Evolutionary conservation across 2,329 filamentous ascomycete species (phyloP).

Genomic region (Sporothrix inflata): DNA sequence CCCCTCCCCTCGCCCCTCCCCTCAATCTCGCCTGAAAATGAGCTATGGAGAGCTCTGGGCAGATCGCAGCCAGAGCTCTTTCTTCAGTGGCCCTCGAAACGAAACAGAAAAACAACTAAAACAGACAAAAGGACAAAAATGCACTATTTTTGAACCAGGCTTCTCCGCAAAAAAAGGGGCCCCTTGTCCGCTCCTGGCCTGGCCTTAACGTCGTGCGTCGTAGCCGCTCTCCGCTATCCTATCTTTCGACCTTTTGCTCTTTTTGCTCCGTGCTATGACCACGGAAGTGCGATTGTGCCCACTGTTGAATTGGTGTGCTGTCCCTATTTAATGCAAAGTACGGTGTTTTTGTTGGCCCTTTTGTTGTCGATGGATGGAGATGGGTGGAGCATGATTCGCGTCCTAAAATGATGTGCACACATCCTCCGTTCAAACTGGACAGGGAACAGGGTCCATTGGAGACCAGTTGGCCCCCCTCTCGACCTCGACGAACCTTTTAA

Average conservation of each 20-base stretch:
- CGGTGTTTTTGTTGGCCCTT: background rate
- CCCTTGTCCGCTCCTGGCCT: background rate
- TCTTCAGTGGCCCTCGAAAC: conserved; percentile 1
- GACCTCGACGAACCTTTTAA: background rate
- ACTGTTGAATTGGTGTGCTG: background rate
- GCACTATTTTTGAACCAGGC: conserved; percentile 20
- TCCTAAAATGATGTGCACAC: conserved; percentile 23
- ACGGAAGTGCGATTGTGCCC: background rate
- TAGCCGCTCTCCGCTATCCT: background rate
- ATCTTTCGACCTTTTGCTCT: background rate
- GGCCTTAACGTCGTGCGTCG: background rate
- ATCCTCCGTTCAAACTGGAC: background rate
- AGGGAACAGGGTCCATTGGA: conserved; percentile 6
- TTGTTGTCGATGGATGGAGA: background rate
- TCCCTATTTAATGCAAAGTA: background rate
- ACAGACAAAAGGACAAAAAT: background rate
- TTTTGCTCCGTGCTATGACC: background rate
- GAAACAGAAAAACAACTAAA: background rate
- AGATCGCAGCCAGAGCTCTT: conserved; percentile 6
- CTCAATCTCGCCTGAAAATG: conserved; percentile 1
- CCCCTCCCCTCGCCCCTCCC: background rate
- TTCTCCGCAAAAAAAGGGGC: conserved; percentile 25
- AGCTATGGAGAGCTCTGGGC: conserved; percentile 1
- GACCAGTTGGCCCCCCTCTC: background rate
- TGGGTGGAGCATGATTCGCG: background rate